A percentile compares a stretch with the other conserved stretches of the same genome.
Evolutionary conservation across 1,284 basidiomycete species (phyloP).

Genomic region (Pseudozyma sp.): DNA sequence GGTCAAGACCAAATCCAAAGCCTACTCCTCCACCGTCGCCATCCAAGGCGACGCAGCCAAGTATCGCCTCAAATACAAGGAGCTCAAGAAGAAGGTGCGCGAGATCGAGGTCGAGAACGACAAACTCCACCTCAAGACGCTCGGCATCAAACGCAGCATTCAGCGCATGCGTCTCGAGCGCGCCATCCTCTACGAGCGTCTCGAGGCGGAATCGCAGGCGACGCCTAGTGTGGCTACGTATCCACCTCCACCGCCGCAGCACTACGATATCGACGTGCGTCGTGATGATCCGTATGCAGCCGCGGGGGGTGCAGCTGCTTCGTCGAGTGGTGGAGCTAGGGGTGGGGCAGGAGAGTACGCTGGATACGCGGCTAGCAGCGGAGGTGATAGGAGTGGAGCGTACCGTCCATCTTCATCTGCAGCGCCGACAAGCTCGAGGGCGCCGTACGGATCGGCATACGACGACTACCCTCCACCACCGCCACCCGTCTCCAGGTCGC

Average conservation of each 20-base stretch:
- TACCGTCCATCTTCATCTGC: constrained; percentile 6
- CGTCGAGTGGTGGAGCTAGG: constrained; percentile 3
- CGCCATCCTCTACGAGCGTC: constrained; percentile 71
- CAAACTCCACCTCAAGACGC: constrained; percentile 82
- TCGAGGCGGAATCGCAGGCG: constrained; percentile 54
- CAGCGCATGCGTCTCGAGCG: constrained; percentile 88
- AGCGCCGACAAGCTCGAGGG: constrained; percentile 6
- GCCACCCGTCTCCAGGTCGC: constrained; percentile 14
- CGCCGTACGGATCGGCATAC: constrained; percentile 19
- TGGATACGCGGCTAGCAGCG: background rate
- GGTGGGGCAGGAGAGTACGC: constrained; percentile 4
- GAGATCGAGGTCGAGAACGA: constrained; percentile 92
- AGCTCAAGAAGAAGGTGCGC: constrained; percentile 86
- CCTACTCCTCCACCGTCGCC: constrained; percentile 64
- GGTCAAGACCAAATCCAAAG: constrained; percentile 64
- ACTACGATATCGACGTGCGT: constrained; percentile 22
- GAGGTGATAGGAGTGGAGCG: constrained; percentile 4
- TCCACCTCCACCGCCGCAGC: constrained; percentile 22
- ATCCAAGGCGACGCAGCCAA: constrained; percentile 78
- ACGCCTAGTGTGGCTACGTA: constrained; percentile 21
- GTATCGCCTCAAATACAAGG: constrained; percentile 88
- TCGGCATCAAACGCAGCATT: constrained; percentile 84
- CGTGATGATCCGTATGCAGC: constrained; percentile 14
- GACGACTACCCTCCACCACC: constrained; percentile 41
- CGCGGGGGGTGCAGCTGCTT: background rate